Conservation (phyloP, 2,329 filamentous ascomycete genomes). For the Pseudogymnoascus pannorum region DNA sequence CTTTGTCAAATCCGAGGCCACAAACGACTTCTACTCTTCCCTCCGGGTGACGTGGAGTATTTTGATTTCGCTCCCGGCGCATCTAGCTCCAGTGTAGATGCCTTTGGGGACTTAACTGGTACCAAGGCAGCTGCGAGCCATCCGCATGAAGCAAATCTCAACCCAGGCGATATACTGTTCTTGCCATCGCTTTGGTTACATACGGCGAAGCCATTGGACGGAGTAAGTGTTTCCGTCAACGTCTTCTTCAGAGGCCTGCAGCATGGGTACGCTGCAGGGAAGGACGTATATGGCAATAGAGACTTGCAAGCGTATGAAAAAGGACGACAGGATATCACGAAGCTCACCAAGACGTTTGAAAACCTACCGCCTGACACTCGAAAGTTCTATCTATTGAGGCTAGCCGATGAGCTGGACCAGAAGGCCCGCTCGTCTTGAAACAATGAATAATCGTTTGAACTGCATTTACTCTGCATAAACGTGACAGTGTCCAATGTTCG, state of each 20-base stretch:
- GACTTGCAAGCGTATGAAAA: constrained; percentile 82
- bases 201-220: constrained; percentile 53
- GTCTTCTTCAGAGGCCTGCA: constrained; percentile 74
- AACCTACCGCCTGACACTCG: constrained; percentile 57
- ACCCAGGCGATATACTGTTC: constrained; percentile 70
- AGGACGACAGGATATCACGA: constrained; percentile 63
- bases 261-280: constrained; percentile 61
- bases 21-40: constrained; percentile 70
- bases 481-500: background rate
- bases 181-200: constrained; percentile 82
- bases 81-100: constrained; percentile 71
- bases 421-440: constrained; percentile 5
- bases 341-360: constrained; percentile 57
- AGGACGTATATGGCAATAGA: constrained; percentile 82
- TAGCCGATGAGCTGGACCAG: constrained; percentile 58
- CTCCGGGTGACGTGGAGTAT: constrained; percentile 63
- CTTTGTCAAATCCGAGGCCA: constrained; percentile 70
- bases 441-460: background rate
- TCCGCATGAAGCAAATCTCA: constrained; percentile 59
- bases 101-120: constrained; percentile 48
- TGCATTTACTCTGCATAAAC: background rate
- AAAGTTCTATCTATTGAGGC: constrained; percentile 67
- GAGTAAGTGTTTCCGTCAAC: constrained; percentile 73
- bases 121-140: constrained; percentile 42
- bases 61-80: constrained; percentile 68